Base-by-base conservation (phyloP, 495 filamentous ascomycete genomes). In the Platismatia glauca region DNA sequence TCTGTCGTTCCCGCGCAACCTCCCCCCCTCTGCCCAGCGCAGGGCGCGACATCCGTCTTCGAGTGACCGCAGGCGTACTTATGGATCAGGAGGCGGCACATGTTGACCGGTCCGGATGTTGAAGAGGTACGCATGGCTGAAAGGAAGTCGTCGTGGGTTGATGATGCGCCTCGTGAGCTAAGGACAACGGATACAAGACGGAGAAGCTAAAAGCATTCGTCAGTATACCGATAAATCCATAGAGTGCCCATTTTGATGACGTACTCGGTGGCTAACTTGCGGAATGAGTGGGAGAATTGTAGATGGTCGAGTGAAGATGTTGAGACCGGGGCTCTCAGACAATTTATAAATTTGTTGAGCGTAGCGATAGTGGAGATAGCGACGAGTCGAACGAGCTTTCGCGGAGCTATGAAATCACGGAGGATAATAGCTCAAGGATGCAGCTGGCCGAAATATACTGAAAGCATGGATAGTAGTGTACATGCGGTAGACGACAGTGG, bases 11-110 rank as follows among this genome's bases (percentile, higher is more conserved):
- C 61, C 7, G 53, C 29, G 13, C 61, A 63, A 12, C 38, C 43
- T 27, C 61, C 61, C 18, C 39, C 55, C 27, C 39, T 57, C 8
- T 63, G 56, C 33, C 61, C 61, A 1, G 61, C 61, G 44, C 61
- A 63, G 7, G 61, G 61, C 18, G 61, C 61, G 35, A 50, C 57
- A 34, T 63, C 61, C 34, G 56, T 63, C 61, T 63, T 63, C 4
- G 55, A 57, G 39, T 63, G 61, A 37, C 61, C 61, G 33, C 61
- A 63, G 6, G 55, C 39, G 16, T 63, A 63, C 9, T 58, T 58
- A 22, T 63, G 61, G 8, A 57, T 41, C 6, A 63, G 56, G 22
- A 57, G 53, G 33, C 38, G 56, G 39, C 61, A 63, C 27, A 50
- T 48, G 27, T 63, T 13, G 41, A 57, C 22, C 2, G 55, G 55